Conservation (phyloP, 2,329 filamentous ascomycete genomes). For the Colletotrichum zoysiae region DNA sequence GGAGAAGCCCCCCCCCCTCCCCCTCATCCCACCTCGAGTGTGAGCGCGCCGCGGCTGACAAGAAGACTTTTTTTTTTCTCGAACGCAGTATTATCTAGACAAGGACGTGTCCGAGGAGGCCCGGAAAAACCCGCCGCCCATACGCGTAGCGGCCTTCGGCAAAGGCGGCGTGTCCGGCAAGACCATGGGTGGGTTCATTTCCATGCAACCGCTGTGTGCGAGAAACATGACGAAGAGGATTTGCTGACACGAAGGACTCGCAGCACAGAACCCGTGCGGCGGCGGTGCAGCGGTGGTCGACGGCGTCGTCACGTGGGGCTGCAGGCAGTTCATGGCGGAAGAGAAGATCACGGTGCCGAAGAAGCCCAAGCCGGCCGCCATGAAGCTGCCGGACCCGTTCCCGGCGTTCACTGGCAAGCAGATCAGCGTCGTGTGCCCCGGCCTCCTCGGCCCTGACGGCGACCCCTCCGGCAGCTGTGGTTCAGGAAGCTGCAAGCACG, state of each 20-base stretch:
- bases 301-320: background rate
- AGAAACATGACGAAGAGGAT: too few species aligned
- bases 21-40: too few species aligned
- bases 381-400: background rate
- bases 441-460: too few species aligned
- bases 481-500: too few species aligned
- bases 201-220: too few species aligned
- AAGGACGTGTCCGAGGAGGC: background rate
- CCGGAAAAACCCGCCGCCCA: background rate
- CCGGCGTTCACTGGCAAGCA: background rate
- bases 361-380: background rate
- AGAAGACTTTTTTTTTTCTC: background rate
- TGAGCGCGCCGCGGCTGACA: background rate
- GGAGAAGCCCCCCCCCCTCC: too few species aligned
- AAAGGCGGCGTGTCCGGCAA: background rate
- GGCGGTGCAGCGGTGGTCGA: background rate
- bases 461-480: too few species aligned
- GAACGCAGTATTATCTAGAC: constrained; percentile 1
- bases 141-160: background rate
- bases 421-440: background rate
- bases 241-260: background rate
- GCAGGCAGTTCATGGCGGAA: background rate
- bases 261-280: background rate
- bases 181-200: background rate
- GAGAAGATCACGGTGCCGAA: background rate